phyloP scores from a whole-genome alignment of 345 rosid species.

The Salix brachista region DNA sequence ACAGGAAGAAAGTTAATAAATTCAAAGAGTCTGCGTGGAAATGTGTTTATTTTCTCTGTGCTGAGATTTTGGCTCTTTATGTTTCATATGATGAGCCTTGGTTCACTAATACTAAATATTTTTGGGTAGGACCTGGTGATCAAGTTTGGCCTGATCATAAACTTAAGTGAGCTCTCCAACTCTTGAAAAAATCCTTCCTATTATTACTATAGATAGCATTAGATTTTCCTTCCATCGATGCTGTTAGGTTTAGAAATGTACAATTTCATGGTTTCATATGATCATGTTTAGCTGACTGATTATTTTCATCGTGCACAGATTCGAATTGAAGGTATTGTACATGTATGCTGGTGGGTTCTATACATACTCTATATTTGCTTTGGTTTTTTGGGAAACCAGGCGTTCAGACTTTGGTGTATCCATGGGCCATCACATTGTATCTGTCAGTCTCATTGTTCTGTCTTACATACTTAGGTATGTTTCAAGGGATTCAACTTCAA shows the following conservation, averaged over 20 bases:
- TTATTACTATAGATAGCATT: not conserved
- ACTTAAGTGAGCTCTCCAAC: conserved; percentile 41
- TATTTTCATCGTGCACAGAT: conserved; percentile 32
- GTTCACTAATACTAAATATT: conserved; percentile 70
- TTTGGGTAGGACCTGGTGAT: conserved; percentile 93
- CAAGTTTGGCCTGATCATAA: conserved; percentile 94
- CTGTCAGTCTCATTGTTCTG: conserved; percentile 46
- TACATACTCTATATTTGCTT: conserved; percentile 65
- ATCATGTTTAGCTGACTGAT: conserved; percentile 10
- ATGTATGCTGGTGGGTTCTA: conserved; percentile 80
- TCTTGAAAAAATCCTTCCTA: not conserved
- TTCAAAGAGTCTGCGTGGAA: conserved; percentile 99
- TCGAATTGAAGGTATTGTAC: conserved; percentile 67
- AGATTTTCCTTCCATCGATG: not conserved
- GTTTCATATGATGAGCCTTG: conserved; percentile 83
- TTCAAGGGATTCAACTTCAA: not conserved
- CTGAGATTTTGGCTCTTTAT: conserved; percentile 67
- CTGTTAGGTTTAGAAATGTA: not conserved
- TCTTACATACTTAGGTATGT: conserved; percentile 67
- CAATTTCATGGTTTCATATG: not conserved
- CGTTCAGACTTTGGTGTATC: conserved; percentile 66
- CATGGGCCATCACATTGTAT: conserved; percentile 69
- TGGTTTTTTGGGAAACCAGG: conserved; percentile 84
- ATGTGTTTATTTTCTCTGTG: conserved; percentile 75
- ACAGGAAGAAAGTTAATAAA: conserved; percentile 56